Conservation (phyloP, 495 filamentous ascomycete species). For the Terfezia boudieri region DNA sequence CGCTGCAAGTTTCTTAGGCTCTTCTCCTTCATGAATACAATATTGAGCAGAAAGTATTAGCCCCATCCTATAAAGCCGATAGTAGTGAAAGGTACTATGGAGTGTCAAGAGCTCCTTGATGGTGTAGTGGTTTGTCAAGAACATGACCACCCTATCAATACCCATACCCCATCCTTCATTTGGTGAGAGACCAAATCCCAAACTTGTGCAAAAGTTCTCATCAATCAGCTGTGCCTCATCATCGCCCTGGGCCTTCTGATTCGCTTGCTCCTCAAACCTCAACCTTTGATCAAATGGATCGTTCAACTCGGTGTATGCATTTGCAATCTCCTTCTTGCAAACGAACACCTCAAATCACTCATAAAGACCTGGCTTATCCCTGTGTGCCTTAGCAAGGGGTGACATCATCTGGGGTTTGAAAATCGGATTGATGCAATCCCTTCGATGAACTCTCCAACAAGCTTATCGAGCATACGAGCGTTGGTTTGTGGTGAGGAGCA, state of each 20-base stretch:
- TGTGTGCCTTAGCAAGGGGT: conserved; percentile 87
- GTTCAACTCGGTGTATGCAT: conserved; percentile 97
- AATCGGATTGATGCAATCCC: conserved; percentile 80
- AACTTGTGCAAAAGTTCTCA: conserved; percentile 67
- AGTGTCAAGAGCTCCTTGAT: conserved; percentile 95
- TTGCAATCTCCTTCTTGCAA: conserved; percentile 89
- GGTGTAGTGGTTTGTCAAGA: conserved; percentile 80
- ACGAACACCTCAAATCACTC: conserved; percentile 97
- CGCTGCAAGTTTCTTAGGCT: conserved; percentile 31
- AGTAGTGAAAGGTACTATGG: conserved; percentile 22
- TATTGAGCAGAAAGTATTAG: background rate
- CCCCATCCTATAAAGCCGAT: too few species aligned
- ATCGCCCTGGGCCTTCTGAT: conserved; percentile 88
- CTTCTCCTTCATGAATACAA: conserved; percentile 45
- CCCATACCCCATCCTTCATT: conserved; percentile 96
- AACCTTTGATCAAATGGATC: conserved; percentile 85
- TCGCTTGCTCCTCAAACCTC: conserved; percentile 88
- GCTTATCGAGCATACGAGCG: conserved; percentile 88
- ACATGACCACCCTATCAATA: conserved; percentile 83
- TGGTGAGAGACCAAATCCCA: conserved; percentile 76
- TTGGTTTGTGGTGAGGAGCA: conserved; percentile 82
- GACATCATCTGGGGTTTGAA: conserved; percentile 99
- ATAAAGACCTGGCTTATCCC: conserved; percentile 57
- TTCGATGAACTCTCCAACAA: conserved; percentile 34
- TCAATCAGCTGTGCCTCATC: conserved; percentile 92